These are phyloP conservation scores for Chlorophyllum brunneum DNA, from an alignment of 768 basidiomycete species.

Conservation along the genomic window DNA sequence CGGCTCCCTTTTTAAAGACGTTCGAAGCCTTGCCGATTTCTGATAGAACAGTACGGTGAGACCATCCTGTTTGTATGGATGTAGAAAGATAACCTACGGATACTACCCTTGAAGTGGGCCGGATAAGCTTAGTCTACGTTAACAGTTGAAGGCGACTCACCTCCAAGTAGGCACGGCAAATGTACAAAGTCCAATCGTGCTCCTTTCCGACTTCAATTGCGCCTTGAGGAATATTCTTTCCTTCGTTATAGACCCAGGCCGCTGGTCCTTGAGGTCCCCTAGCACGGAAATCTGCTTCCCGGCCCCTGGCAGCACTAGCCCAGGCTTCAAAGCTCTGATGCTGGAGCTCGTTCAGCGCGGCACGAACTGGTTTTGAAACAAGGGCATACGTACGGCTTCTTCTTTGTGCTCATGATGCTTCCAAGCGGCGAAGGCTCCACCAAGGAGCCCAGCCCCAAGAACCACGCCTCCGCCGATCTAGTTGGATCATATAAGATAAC, in stretches of 20 bases:
- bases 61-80: slow-evolving; percentile 3
- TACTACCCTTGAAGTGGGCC: slow-evolving; percentile 37
- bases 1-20: slow-evolving; percentile 56
- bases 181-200: slow-evolving; percentile 47
- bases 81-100: slow-evolving; percentile 38
- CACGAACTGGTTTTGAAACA: too few relatives aligned
- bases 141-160: slow-evolving; percentile 30
- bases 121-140: not conserved
- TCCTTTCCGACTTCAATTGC: slow-evolving; percentile 60
- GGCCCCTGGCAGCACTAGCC: slow-evolving; percentile 53
- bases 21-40: slow-evolving; percentile 65
- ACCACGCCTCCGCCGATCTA: slow-evolving; percentile 65
- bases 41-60: slow-evolving; percentile 18
- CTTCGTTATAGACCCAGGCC: slow-evolving; percentile 61
- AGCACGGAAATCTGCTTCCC: slow-evolving; percentile 44
- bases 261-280: slow-evolving; percentile 43
- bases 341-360: slow-evolving; percentile 25
- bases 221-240: slow-evolving; percentile 52
- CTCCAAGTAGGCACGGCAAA: slow-evolving; percentile 56
- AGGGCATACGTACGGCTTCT: slow-evolving; percentile 43
- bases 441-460: slow-evolving; percentile 49
- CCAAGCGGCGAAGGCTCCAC: slow-evolving; percentile 46
- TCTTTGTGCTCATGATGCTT: slow-evolving; percentile 53
- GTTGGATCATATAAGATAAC: not conserved
- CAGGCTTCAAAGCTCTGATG: slow-evolving; percentile 45